phyloP scores from a whole-genome alignment of 2,329 filamentous ascomycete species.

The Colletotrichum cereale region DNA sequence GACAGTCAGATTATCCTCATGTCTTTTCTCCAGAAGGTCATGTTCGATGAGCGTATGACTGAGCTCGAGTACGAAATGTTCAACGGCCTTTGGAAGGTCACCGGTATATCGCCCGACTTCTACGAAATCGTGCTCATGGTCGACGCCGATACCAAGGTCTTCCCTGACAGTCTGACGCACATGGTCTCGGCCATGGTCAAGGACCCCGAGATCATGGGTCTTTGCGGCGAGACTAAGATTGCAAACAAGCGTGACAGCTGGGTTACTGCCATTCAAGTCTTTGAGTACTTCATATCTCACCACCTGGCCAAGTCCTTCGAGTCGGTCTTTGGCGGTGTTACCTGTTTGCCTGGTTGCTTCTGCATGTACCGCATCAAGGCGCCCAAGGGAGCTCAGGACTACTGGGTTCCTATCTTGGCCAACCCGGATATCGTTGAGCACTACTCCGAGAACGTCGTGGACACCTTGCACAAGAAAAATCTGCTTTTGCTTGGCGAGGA shows the following conservation, averaged over 20 bases:
- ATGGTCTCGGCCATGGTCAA: conserved; percentile 99
- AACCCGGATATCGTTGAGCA: conserved; percentile 99
- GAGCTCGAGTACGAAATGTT: conserved; percentile 99
- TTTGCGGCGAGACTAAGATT: conserved; percentile 99
- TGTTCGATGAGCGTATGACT: conserved; percentile 99
- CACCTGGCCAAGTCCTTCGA: conserved; percentile 98
- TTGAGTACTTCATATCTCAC: conserved; percentile 99
- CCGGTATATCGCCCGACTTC: conserved; percentile 96
- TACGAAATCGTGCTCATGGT: conserved; percentile 99
- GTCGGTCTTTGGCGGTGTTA: conserved; percentile 98
- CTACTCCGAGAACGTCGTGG: conserved; percentile 98
- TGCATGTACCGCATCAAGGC: conserved; percentile 99
- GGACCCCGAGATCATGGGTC: conserved; percentile 98
- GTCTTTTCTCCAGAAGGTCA: conserved; percentile 99
- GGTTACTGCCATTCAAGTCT: conserved; percentile 98
- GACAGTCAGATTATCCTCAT: conserved; percentile 99
- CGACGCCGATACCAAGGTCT: conserved; percentile 98
- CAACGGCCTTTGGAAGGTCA: conserved; percentile 98
- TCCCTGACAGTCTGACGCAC: conserved; percentile 97
- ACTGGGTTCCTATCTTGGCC: conserved; percentile 98
- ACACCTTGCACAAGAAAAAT: conserved; percentile 98
- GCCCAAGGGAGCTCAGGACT: conserved; percentile 97
- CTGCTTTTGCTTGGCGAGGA: conserved; percentile 91
- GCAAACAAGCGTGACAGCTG: conserved; percentile 96
- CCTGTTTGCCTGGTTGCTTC: conserved; percentile 98